Base-by-base conservation (phyloP, 345 rosid species). In the Syzygium aromaticum region DNA sequence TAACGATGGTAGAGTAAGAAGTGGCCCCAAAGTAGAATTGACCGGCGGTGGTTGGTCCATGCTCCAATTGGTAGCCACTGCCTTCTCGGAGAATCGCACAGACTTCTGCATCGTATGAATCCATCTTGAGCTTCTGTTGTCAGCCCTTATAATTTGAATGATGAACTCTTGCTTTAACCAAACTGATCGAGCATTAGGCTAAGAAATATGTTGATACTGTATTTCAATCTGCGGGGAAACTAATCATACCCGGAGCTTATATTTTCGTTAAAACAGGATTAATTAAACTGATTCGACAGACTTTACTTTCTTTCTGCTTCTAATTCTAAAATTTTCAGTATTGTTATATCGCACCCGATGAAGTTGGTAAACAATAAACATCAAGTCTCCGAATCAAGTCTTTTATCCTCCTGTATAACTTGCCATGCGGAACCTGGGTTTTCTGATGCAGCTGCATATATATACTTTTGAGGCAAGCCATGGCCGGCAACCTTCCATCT, bases 11-110 rank as follows among this genome's bases (percentile, higher is more conserved):
- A 84, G 86, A 84, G 90, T 67, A 73, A 57, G 87, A 51, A 78
- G 86, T 85, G 86, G 54, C 89, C 89, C 73, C 57, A 86, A 89
- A 87, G 89, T 17, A 21, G 86, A 87, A 87, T 85, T 87, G 86
- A 85, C 86, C 30, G 5, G 84, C 85, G 85, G 86, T 77, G 67
- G 84, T 87, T 54, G 59, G 87, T 77, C 21, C 77, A 87, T 87
- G 87, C 87, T 88, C 84, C 40, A 59, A 25, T 84, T 28, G 77
- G 88, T 86, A 54, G 77, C 43, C 28, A 53, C 85, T 52, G 77
- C 77, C 84, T 86, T 78, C 85, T 73, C 77, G 27, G 38, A 84
- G 59, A 86, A 51, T 59, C 80, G 2, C 77, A 77, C 49, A 86
- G 85, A 77, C 52, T 77, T 80, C 90, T 9, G 12, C 11, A 33